These are phyloP conservation scores for Lactarius hatsudake DNA, from an alignment of 768 basidiomycete species.

Conservation along the genomic window DNA sequence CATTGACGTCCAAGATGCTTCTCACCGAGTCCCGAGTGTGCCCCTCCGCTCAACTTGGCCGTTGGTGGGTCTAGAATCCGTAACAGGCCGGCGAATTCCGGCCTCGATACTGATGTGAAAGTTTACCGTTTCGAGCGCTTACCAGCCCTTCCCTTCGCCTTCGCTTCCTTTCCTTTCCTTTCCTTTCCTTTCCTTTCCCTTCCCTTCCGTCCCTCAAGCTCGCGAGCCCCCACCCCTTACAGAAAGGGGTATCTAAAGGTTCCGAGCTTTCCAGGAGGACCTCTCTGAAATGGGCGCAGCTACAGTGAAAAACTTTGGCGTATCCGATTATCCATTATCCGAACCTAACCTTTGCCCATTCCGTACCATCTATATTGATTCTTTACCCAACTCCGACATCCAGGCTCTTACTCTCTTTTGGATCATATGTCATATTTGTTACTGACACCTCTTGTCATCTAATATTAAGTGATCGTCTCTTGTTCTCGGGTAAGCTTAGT, in stretches of 20 bases:
- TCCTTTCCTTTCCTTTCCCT: too few species aligned
- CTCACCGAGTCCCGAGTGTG: too few species aligned
- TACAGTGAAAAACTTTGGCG: background rate
- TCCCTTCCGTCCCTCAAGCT: background rate
- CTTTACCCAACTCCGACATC: background rate
- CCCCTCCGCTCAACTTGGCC: too few species aligned
- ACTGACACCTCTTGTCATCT: background rate
- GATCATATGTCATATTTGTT: background rate
- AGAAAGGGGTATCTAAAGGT: conserved; percentile 8
- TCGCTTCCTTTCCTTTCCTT: background rate
- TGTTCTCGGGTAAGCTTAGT: background rate
- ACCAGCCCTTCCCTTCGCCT: background rate
- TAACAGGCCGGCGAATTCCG: conserved; percentile 8
- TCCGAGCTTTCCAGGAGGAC: conserved; percentile 5
- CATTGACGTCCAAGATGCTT: background rate
- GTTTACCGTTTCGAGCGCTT: conserved; percentile 11
- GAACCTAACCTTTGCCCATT: conserved; percentile 9
- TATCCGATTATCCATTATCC: conserved; percentile 27
- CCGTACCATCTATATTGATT: background rate
- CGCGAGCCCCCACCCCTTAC: background rate
- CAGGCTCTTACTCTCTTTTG: background rate
- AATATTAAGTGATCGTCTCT: background rate
- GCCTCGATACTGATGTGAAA: background rate
- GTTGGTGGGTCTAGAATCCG: conserved; percentile 12
- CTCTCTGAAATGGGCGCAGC: conserved; percentile 1